Percentiles rank a stretch among this genome's conserved stretches.
These are phyloP conservation scores for Chaetomium sp. DNA, from an alignment of 2,329 filamentous ascomycete species.

Conservation along the genomic window DNA sequence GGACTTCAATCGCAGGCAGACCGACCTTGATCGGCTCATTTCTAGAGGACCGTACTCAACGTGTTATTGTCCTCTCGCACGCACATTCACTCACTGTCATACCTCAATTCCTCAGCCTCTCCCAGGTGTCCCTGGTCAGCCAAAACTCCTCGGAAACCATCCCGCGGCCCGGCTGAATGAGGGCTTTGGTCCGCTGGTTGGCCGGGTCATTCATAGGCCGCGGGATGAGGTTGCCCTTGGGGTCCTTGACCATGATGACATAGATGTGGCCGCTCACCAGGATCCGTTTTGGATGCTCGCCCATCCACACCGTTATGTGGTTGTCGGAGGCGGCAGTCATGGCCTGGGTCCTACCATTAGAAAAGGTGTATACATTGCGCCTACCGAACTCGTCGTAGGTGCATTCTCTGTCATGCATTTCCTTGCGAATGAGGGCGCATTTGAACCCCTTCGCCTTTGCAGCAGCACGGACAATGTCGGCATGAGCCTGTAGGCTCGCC, in stretches of 20 bases:
- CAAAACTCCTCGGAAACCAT: constrained; percentile 5
- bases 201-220: background rate
- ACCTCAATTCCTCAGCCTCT: background rate
- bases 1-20: too few species aligned
- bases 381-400: background rate
- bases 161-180: background rate
- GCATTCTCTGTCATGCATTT: background rate
- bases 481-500: background rate
- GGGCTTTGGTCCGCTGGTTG: background rate
- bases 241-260: background rate
- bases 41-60: too few species aligned
- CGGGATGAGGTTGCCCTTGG: background rate
- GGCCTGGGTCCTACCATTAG: too few species aligned
- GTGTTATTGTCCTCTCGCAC: too few species aligned
- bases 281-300: background rate
- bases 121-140: background rate
- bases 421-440: background rate
- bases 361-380: too few species aligned
- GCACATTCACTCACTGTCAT: too few species aligned
- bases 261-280: constrained; percentile 1
- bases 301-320: constrained; percentile 6
- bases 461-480: background rate
- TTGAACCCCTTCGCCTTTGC: background rate
- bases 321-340: background rate
- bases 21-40: too few species aligned